Percentiles rank a stretch among this genome's conserved stretches.
Evolutionary conservation across 257 asterid genomes (phyloP).

Genomic region (Solanum etuberosum): DNA sequence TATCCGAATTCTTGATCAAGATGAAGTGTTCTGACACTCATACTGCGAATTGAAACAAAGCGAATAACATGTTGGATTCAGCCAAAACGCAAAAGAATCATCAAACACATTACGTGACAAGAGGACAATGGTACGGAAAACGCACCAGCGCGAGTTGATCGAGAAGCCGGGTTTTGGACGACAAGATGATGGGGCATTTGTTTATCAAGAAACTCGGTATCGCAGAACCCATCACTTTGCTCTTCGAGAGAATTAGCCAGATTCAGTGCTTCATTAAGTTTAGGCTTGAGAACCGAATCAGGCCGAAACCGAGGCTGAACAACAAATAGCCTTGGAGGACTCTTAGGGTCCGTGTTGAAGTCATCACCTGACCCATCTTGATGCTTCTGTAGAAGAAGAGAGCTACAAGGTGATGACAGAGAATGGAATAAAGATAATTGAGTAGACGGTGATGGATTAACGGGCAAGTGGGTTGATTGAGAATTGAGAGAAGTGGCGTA

Average conservation of each 20-base stretch:
- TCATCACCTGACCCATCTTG: constrained; percentile 17
- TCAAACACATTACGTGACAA: not conserved
- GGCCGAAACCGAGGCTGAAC: constrained; percentile 89
- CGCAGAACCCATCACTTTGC: constrained; percentile 60
- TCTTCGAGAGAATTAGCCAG: constrained; percentile 84
- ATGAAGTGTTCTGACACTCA: not conserved
- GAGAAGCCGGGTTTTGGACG: constrained; percentile 70
- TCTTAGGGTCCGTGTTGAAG: constrained; percentile 25
- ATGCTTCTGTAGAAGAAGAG: constrained; percentile 6
- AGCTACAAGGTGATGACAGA: not conserved
- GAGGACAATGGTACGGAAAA: not conserved
- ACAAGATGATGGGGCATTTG: constrained; percentile 66
- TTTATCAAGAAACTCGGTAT: constrained; percentile 43
- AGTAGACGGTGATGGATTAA: not conserved
- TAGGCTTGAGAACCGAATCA: constrained; percentile 36
- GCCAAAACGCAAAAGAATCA: not conserved
- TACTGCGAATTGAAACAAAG: not conserved
- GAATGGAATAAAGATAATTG: not conserved
- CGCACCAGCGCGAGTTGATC: constrained; percentile 58
- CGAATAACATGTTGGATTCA: too few species aligned
- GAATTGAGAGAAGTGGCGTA: not conserved
- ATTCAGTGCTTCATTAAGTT: constrained; percentile 73
- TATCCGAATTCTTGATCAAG: not conserved
- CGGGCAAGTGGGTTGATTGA: not conserved
- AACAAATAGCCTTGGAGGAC: constrained; percentile 67